These are phyloP conservation scores for Incumbomyces delicatus DNA, from an alignment of 2,329 filamentous ascomycete genomes.

Conservation along the genomic window DNA sequence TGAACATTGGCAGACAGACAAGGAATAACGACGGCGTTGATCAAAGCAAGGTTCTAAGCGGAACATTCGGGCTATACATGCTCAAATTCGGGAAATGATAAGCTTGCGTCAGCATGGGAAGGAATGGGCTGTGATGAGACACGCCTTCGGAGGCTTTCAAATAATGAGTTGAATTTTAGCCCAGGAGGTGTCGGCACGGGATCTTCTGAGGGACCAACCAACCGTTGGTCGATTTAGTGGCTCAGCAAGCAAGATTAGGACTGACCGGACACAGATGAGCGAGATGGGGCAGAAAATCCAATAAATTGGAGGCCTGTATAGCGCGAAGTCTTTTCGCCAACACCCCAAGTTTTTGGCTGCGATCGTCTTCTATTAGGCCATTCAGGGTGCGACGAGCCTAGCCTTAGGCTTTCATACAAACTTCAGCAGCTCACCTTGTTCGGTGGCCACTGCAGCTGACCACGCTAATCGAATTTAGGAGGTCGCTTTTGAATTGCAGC, in stretches of 20 bases:
- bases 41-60: neutral
- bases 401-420: neutral
- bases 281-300: neutral
- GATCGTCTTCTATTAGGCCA: neutral
- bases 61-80: slow-evolving; percentile 3
- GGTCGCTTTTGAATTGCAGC: neutral
- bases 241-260: slow-evolving; percentile 1
- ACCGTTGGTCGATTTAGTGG: slow-evolving; percentile 1
- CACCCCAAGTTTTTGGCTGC: neutral
- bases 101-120: slow-evolving; percentile 5
- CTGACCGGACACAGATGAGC: neutral
- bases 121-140: slow-evolving; percentile 3
- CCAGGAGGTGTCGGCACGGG: slow-evolving; percentile 4
- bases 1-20: neutral
- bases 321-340: slow-evolving; percentile 1
- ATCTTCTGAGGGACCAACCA: neutral
- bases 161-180: neutral
- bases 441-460: neutral
- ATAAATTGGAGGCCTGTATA: slow-evolving; percentile 4
- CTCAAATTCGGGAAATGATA: slow-evolving; percentile 6
- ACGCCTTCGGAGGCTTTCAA: neutral
- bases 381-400: neutral
- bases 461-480: neutral
- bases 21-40: neutral
- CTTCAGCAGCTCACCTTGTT: neutral